phyloP scores from a whole-genome alignment of 495 filamentous ascomycete genomes.

The Penicillium parvum region DNA sequence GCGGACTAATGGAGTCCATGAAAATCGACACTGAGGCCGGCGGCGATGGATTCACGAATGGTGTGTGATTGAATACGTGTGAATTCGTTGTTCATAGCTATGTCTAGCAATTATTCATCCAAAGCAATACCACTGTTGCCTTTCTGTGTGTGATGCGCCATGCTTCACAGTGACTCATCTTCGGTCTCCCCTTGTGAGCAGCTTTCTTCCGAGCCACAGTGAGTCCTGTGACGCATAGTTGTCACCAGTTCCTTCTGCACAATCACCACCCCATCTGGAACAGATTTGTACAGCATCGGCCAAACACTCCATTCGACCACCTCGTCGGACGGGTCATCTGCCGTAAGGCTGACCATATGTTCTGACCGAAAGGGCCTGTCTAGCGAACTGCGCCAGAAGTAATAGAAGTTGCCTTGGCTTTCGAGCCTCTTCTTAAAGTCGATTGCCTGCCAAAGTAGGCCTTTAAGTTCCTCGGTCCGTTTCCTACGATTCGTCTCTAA shows the following conservation, averaged over 20 bases:
- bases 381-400: conserved; percentile 9
- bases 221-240: not conserved
- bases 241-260: conserved; percentile 11
- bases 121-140: not conserved
- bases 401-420: conserved; percentile 14
- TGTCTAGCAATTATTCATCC: too few relatives aligned
- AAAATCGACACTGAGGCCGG: too few relatives aligned
- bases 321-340: not conserved
- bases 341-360: conserved; percentile 6
- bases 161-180: too few relatives aligned
- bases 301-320: conserved; percentile 6
- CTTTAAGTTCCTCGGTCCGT: conserved; percentile 1
- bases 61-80: not conserved
- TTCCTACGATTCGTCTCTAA: not conserved
- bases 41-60: not conserved
- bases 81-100: not conserved
- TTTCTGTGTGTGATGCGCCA: too few relatives aligned
- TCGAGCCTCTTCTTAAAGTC: conserved; percentile 20
- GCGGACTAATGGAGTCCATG: too few relatives aligned
- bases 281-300: conserved; percentile 9
- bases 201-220: conserved; percentile 5
- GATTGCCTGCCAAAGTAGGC: conserved; percentile 9
- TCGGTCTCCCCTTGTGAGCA: too few relatives aligned
- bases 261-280: not conserved
- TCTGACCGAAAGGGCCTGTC: conserved; percentile 1